Evolutionary conservation across 371 early-diverging fungal genomes (phyloP).

Genomic region (Mucor plumbeus): DNA sequence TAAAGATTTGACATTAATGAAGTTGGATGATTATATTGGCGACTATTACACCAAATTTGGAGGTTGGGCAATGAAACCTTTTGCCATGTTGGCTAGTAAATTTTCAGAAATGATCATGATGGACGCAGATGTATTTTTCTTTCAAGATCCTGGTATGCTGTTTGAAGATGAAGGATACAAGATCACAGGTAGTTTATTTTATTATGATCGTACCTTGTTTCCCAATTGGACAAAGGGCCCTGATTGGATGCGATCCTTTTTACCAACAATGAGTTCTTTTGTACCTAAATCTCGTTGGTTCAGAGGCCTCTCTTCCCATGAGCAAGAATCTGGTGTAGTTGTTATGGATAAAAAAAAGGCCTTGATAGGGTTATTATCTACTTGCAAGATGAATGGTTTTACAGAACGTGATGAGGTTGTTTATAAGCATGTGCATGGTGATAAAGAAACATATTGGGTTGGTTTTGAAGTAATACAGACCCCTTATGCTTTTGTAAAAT

Average conservation of each 20-base stretch:
- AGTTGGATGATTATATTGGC: slow-evolving; percentile 48
- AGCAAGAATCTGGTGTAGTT: slow-evolving; percentile 70
- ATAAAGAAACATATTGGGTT: slow-evolving; percentile 67
- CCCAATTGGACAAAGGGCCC: slow-evolving; percentile 33
- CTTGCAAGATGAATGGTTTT: slow-evolving; percentile 60
- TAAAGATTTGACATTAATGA: slow-evolving; percentile 40
- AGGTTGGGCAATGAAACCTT: slow-evolving; percentile 66
- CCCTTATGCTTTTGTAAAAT: slow-evolving; percentile 59
- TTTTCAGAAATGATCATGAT: slow-evolving; percentile 66
- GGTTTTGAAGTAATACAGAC: slow-evolving; percentile 65
- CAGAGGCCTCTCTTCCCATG: slow-evolving; percentile 35
- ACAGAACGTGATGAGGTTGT: slow-evolving; percentile 45
- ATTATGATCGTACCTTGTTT: slow-evolving; percentile 58
- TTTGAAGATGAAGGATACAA: slow-evolving; percentile 53
- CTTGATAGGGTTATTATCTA: slow-evolving; percentile 58
- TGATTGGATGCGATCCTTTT: slow-evolving; percentile 42
- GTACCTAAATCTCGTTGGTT: slow-evolving; percentile 39
- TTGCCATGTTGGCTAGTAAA: slow-evolving; percentile 59
- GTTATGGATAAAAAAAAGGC: slow-evolving; percentile 62
- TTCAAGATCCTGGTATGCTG: slow-evolving; percentile 58
- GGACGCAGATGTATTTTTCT: slow-evolving; percentile 72
- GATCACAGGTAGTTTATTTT: slow-evolving; percentile 57
- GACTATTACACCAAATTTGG: slow-evolving; percentile 43
- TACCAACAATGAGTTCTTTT: slow-evolving; percentile 32
- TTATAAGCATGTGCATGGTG: slow-evolving; percentile 52